Base-by-base conservation (phyloP, 345 rosid species). In the Melastoma malabathricum region DNA sequence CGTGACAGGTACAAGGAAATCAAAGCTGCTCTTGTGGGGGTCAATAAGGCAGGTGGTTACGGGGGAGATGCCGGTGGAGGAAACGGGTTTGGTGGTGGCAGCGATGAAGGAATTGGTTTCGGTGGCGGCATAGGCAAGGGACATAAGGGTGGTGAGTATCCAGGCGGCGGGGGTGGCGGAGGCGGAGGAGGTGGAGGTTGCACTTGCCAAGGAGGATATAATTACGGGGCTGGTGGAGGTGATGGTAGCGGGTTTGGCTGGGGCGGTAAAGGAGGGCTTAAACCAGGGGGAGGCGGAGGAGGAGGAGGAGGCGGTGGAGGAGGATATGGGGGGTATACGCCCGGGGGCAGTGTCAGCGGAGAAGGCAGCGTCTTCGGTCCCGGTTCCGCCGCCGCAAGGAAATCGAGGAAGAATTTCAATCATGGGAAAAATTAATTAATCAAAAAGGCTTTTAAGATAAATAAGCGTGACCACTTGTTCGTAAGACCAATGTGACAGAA, bases 161-260 rank as follows among this genome's bases (percentile, higher is more conserved):
- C 20, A 8, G 22, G 10, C 15, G 54, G 54, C 10, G n/a, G 5
- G 13, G 19, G 44, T 23, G 43, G 19, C 29, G 54, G 54, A 51
- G 38, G n/a, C 20, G 53, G 43, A 14, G 43, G 54, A 25, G 54
- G 54, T 4, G 10, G 54, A 31, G 54, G 54, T 25, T 51, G 43
- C 20, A 0, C 18, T 41, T 29, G 52, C 22, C 39, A 10, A 49
- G 38, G 52, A 22, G 54, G 54, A 29, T 16, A 51, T 51, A 43
- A 4, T 15, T 51, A 13, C 3, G 1, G 54, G 13, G 17, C 54
- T 23, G 54, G 22, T 15, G 54, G 44, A 1, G 44, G 54, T 43
- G 5, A 15, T 1, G 44, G 22, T 14, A 15, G 22, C 15, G 54
- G 54, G 18, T 23, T 8, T 13, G 20, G 54, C 29, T 51, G n/a